Percentiles rank a stretch among this genome's conserved stretches.
phyloP scores from a whole-genome alignment of 139 green algal species.

The Chlamydomonas asymmetrica region DNA sequence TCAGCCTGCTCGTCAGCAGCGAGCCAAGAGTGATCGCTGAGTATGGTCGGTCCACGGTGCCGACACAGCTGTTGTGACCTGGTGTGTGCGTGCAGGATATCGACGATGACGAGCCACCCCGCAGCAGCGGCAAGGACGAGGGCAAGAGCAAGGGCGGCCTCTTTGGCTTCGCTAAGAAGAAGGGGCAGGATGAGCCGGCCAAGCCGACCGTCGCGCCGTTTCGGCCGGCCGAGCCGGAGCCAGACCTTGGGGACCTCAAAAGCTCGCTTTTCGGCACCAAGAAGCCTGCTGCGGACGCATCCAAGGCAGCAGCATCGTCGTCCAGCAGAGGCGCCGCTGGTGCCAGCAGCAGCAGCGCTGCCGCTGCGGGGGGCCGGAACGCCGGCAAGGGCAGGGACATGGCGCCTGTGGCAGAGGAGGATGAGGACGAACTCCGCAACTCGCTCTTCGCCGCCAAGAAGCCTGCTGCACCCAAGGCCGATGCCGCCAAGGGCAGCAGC shows the following conservation, averaged over 20 bases:
- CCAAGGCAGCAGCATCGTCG: background rate
- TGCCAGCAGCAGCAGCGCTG: too few relatives aligned
- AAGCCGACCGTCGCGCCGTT: background rate
- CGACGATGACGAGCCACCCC: too few relatives aligned
- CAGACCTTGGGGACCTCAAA: conserved; percentile 18
- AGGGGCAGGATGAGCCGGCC: too few relatives aligned
- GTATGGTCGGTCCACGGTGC: too few relatives aligned
- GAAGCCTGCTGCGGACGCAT: background rate
- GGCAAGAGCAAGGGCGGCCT: too few relatives aligned
- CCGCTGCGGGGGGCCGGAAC: background rate
- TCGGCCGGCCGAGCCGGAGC: background rate
- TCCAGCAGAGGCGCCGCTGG: conserved; percentile 15
- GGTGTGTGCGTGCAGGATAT: conserved; percentile 10
- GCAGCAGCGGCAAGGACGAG: too few relatives aligned
- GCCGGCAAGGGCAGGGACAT: too few relatives aligned
- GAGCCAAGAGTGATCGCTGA: too few relatives aligned
- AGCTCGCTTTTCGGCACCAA: conserved; percentile 11
- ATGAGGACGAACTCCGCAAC: conserved; percentile 2
- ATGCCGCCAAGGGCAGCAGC: background rate
- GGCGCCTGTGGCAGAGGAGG: too few relatives aligned
- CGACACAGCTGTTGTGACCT: too few relatives aligned
- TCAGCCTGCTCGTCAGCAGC: too few relatives aligned
- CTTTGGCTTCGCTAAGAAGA: too few relatives aligned
- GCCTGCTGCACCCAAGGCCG: background rate
- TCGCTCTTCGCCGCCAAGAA: conserved; percentile 15